These are phyloP conservation scores for Pinus taeda DNA, from an alignment of 75 land plant species.

Conservation along the genomic window DNA sequence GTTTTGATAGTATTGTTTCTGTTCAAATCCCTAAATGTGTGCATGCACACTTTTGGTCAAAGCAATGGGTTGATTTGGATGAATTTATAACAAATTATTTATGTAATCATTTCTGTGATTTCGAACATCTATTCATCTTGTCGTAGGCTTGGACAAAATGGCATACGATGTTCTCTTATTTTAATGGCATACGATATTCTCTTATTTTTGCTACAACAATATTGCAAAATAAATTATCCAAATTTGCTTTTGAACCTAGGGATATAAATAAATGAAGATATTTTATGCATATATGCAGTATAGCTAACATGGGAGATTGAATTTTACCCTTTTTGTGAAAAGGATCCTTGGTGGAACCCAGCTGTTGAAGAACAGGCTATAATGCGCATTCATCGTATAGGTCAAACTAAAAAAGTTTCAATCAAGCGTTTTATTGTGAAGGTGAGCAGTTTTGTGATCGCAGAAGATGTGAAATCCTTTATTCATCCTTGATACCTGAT, in stretches of 20 bases:
- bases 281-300: not conserved
- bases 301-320: not conserved
- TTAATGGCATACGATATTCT: not conserved
- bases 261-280: not conserved
- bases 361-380: conserved; percentile 95
- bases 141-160: not conserved
- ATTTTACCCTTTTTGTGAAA: not conserved
- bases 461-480: not conserved
- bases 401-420: conserved; percentile 61
- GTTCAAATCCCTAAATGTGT: too few relatives aligned
- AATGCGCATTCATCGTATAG: conserved; percentile 92
- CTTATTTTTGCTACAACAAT: not conserved
- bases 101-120: not conserved
- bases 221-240: not conserved
- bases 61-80: too few relatives aligned
- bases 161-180: not conserved
- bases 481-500: not conserved
- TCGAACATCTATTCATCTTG: not conserved
- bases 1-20: too few relatives aligned
- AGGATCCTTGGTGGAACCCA: conserved; percentile 99
- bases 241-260: too few relatives aligned
- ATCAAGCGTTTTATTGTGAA: conserved; percentile 84
- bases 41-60: too few relatives aligned
- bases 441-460: conserved; percentile 22
- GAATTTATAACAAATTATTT: too few relatives aligned